Conservation (phyloP, 1,284 basidiomycete genomes). For the Fomitopsis schrenkii region DNA sequence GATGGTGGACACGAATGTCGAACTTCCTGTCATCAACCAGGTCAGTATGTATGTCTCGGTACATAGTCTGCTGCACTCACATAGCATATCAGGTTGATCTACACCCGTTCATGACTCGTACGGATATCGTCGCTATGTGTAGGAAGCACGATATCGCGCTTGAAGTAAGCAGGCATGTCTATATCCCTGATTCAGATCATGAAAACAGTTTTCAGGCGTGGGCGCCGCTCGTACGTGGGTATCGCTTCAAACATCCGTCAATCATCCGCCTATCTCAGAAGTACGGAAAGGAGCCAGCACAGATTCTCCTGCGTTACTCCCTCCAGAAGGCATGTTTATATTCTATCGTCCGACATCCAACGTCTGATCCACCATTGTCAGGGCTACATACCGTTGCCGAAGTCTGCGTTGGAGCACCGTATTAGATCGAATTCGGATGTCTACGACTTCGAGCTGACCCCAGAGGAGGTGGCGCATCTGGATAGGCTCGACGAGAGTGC, state of each 20-base stretch:
- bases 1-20: constrained; percentile 46
- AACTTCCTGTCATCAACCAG: constrained; percentile 62
- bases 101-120: constrained; percentile 72
- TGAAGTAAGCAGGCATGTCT: constrained; percentile 45
- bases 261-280: constrained; percentile 41
- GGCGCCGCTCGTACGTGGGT: constrained; percentile 48
- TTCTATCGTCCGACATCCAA: background rate
- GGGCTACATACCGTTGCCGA: constrained; percentile 58
- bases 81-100: constrained; percentile 46
- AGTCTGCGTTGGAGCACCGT: constrained; percentile 49
- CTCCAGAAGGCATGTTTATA: constrained; percentile 62
- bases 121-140: constrained; percentile 62
- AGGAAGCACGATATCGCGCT: constrained; percentile 54
- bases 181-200: background rate
- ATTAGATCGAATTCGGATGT: constrained; percentile 56
- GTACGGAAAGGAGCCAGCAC: constrained; percentile 59
- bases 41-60: constrained; percentile 32
- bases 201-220: constrained; percentile 36
- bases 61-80: background rate
- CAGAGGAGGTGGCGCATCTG: constrained; percentile 46
- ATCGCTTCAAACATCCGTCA: constrained; percentile 46
- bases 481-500: constrained; percentile 55
- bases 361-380: constrained; percentile 15
- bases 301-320: constrained; percentile 72
- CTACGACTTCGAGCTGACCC: constrained; percentile 53